Percentiles rank a stretch among this genome's conserved stretches.
Evolutionary conservation across 208 protist species (phyloP).

Genomic region (Vickermania spadyakhi): DNA sequence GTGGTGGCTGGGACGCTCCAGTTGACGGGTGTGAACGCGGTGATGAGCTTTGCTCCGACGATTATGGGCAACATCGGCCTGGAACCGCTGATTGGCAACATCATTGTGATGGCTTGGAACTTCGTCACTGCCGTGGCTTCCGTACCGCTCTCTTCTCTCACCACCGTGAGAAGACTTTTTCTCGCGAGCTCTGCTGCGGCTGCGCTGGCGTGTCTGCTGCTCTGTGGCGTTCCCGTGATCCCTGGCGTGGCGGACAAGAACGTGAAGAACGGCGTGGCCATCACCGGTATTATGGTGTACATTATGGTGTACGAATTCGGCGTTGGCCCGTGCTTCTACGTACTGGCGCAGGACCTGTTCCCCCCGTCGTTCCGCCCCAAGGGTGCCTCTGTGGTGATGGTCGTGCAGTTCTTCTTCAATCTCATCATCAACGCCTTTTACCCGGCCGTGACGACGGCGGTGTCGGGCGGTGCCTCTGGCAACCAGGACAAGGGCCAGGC

Average conservation of each 20-base stretch:
- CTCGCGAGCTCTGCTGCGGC: conserved; percentile 10
- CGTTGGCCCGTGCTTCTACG: conserved; percentile 30
- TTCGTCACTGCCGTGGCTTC: conserved; percentile 17
- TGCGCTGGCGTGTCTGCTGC: conserved; percentile 15
- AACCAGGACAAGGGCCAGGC: conserved; percentile 36
- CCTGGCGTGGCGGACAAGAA: conserved; percentile 6
- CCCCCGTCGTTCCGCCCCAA: conserved; percentile 16
- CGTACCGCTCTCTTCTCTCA: conserved; percentile 18
- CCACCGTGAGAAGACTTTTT: conserved; percentile 15
- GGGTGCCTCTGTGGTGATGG: conserved; percentile 16
- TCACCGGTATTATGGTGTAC: conserved; percentile 28
- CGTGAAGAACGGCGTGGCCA: conserved; percentile 13
- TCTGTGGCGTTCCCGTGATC: conserved; percentile 14
- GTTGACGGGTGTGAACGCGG: conserved; percentile 37
- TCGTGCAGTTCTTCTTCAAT: conserved; percentile 26
- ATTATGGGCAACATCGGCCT: conserved; percentile 20
- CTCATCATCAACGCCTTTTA: conserved; percentile 25
- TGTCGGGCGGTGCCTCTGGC: conserved; percentile 32
- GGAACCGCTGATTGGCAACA: conserved; percentile 25
- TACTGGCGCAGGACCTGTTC: conserved; percentile 28
- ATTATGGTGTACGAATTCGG: conserved; percentile 27
- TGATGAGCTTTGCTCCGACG: conserved; percentile 38
- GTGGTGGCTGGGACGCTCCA: conserved; percentile 22
- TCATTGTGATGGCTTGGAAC: conserved; percentile 48
- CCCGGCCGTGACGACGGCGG: conserved; percentile 21